A percentile compares a stretch with the other conserved stretches of the same genome.
phyloP scores from a whole-genome alignment of 768 basidiomycete genomes.

The Mycena pura region DNA sequence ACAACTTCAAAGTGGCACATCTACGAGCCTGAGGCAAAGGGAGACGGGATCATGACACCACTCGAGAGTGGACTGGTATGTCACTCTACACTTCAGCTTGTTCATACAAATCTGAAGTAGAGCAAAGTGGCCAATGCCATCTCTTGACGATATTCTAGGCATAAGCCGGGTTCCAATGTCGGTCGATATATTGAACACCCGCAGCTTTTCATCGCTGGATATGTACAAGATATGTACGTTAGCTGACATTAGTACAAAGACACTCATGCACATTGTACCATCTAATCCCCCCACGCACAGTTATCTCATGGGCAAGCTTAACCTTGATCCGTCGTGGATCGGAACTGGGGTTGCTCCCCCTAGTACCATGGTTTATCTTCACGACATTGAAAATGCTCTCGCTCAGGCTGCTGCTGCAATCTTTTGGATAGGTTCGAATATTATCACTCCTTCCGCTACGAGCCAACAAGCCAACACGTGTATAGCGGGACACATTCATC shows the following conservation, averaged over 20 bases:
- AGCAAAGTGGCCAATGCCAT: neutral
- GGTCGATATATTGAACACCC: neutral
- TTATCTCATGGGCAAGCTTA: neutral
- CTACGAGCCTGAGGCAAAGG: neutral
- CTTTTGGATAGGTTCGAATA: neutral
- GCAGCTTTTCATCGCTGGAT: neutral
- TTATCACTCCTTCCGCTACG: neutral
- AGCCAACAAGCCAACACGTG: no score
- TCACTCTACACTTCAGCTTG: neutral
- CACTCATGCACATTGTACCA: neutral
- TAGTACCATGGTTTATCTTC: neutral
- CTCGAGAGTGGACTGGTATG: neutral
- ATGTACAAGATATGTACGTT: no score
- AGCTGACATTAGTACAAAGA: no score
- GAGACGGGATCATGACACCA: neutral
- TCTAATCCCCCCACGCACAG: neutral
- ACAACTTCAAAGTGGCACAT: neutral
- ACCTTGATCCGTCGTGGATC: neutral
- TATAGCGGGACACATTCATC: neutral
- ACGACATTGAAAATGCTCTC: constrained; percentile 2
- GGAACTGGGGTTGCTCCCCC: neutral
- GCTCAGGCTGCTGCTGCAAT: neutral
- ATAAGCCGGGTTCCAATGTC: neutral
- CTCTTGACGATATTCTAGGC: no score
- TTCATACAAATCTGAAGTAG: neutral